Evolutionary conservation across 2,329 filamentous ascomycete genomes (phyloP), one percentile per base, ranked within the genome.

Genomic region (Alternaria alternata): DNA sequence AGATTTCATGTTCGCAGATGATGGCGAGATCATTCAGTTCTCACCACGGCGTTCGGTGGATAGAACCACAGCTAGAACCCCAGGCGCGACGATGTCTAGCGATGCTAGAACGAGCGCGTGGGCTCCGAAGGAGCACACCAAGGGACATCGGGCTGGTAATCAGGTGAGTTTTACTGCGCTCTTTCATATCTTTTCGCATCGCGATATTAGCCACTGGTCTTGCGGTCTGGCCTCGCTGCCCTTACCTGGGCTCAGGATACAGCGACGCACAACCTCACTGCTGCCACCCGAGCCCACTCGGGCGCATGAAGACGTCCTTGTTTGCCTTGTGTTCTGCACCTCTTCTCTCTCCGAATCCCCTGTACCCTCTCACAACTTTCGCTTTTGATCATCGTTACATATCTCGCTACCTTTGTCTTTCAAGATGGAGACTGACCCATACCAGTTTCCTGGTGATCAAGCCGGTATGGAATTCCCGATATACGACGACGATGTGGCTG

Each of bases 1-100:
- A 22, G 84, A 84, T 53, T 88, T 91, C 66, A 84, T 82, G 38
- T 85, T 90, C 64, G 88, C 89, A 64, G 86, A 83, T 14, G 83
- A 90, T 61, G 88, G 88, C 7, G 85, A 86, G 63, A 76, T 90
- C 5, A 72, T 86, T 30, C 85, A 87, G 51, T 71, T 85, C 7
- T 51, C 61, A 22, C 59, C 63, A 5, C 48, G 54, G 5, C 56
- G 63, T 26, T 18, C 58, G 30, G 42, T 63, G 47, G 49, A 56
- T 22, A 61, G 57, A 38, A 72, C 69, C 41, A 65, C 72, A 22
- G 57, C 43, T 9, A 61, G 36, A 20, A 49, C 41, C 18, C 56
- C 57, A 61, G 58, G 55, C 44, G 32, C 47, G 11, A 47, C 47
- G 5, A 63, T 75, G 65, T 68, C 54, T 2, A 70, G 69, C 53